These are phyloP conservation scores for Pestalotiopsis sp. DNA, from an alignment of 2,329 filamentous ascomycete species.

Conservation along the genomic window DNA sequence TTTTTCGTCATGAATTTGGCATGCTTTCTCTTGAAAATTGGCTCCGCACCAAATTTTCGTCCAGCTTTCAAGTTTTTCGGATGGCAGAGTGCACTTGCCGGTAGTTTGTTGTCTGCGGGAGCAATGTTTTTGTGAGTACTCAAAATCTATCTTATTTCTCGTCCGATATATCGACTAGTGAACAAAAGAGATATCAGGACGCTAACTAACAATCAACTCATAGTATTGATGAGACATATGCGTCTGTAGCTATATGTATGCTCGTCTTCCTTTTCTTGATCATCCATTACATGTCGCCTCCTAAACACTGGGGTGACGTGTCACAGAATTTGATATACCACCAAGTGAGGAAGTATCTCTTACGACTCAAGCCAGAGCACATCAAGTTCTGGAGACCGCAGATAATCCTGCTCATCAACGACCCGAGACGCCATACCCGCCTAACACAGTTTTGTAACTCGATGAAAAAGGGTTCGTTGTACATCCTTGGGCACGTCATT, in stretches of 20 bases:
- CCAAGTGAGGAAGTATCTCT: conserved; percentile 84
- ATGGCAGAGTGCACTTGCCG: conserved; percentile 78
- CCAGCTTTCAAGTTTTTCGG: conserved; percentile 90
- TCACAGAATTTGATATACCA: conserved; percentile 86
- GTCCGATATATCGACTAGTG: too few species aligned
- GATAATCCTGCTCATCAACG: conserved; percentile 81
- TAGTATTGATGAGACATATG: conserved; percentile 76
- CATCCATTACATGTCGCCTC: conserved; percentile 84
- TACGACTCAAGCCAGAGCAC: conserved; percentile 83
- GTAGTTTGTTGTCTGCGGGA: conserved; percentile 73
- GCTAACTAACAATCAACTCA: too few species aligned
- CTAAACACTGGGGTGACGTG: conserved; percentile 89
- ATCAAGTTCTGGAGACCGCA: conserved; percentile 94
- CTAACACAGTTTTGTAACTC: conserved; percentile 92
- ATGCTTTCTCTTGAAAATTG: conserved; percentile 84
- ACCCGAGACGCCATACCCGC: conserved; percentile 79
- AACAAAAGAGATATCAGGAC: too few species aligned
- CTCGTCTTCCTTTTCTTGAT: conserved; percentile 78
- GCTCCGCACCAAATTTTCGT: conserved; percentile 85
- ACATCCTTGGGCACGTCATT: conserved; percentile 86
- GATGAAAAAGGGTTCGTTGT: conserved; percentile 83
- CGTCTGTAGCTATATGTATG: conserved; percentile 73
- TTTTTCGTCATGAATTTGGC: conserved; percentile 88
- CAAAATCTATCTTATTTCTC: too few species aligned
- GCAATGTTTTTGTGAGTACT: conserved; percentile 75